Conservation (phyloP, 768 basidiomycete species). For the Hericium rajendrae region DNA sequence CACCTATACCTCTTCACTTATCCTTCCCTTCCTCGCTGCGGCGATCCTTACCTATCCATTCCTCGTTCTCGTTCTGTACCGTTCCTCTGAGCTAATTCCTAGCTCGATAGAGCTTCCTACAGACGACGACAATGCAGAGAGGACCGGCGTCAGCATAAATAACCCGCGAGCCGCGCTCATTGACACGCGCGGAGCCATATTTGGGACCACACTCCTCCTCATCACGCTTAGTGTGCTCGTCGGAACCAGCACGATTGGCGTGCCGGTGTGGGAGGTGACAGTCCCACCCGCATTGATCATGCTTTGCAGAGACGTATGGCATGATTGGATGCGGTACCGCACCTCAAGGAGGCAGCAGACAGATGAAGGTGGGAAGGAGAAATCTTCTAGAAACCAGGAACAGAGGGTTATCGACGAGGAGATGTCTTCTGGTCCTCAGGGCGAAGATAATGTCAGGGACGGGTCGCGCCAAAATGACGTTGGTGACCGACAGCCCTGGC, state of each 20-base stretch:
- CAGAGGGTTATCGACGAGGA: not conserved
- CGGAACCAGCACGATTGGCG: constrained; percentile 61
- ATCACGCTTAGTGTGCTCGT: constrained; percentile 66
- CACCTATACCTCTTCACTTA: constrained; percentile 74
- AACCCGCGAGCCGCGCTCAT: constrained; percentile 51
- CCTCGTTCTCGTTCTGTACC: constrained; percentile 48
- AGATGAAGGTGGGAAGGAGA: not conserved
- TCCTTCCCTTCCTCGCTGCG: constrained; percentile 67
- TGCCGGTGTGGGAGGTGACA: constrained; percentile 79
- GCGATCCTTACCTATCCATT: constrained; percentile 51
- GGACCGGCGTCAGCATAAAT: constrained; percentile 4
- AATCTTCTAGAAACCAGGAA: not conserved
- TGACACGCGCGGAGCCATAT: constrained; percentile 65
- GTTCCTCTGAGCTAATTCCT: constrained; percentile 44
- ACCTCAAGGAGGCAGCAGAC: not conserved
- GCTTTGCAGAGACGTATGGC: constrained; percentile 51
- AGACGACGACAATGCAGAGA: constrained; percentile 16
- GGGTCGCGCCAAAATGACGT: not conserved
- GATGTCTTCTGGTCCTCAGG: not conserved
- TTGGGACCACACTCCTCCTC: constrained; percentile 60
- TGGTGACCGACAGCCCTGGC: not conserved
- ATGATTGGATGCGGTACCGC: constrained; percentile 16
- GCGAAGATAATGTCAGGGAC: not conserved
- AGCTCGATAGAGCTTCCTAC: constrained; percentile 33
- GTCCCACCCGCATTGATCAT: constrained; percentile 73